Conservation (phyloP, 768 basidiomycete species). For the Zangia roseola region DNA sequence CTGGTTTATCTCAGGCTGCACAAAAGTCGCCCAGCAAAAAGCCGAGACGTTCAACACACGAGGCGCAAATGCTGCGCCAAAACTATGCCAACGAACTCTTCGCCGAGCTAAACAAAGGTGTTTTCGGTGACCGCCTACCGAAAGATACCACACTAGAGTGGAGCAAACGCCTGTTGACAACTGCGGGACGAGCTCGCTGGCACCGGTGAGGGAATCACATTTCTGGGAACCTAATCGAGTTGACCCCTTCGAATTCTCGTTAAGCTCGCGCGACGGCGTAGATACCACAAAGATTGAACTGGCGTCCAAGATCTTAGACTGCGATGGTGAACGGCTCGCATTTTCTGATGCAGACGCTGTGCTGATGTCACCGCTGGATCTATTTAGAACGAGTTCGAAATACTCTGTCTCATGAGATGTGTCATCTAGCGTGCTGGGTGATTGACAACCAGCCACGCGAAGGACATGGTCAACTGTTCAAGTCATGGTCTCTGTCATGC, state of each 20-base stretch:
- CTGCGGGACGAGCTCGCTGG: conserved; percentile 71
- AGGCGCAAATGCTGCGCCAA: conserved; percentile 40
- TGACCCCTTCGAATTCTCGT: conserved; percentile 4
- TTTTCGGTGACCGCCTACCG: conserved; percentile 59
- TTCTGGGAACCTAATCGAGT: not conserved
- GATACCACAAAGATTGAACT: conserved; percentile 68
- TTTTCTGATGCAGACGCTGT: not conserved
- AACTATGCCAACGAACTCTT: conserved; percentile 62
- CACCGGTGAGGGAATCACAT: conserved; percentile 42
- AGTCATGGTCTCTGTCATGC: conserved; percentile 53
- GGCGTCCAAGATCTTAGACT: conserved; percentile 79
- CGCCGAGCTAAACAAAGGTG: conserved; percentile 51
- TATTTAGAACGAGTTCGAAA: conserved; percentile 78
- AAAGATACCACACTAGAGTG: conserved; percentile 56
- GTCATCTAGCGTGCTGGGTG: conserved; percentile 85
- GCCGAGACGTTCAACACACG: conserved; percentile 28
- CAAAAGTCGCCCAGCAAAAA: conserved; percentile 22
- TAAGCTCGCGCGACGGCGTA: conserved; percentile 56
- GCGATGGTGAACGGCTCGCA: conserved; percentile 50
- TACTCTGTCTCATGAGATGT: conserved; percentile 90
- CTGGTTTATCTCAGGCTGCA: not conserved
- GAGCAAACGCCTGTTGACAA: conserved; percentile 64
- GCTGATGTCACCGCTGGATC: not conserved
- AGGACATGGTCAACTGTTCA: conserved; percentile 71
- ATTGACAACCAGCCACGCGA: conserved; percentile 70